A percentile compares a stretch with the other conserved stretches of the same genome.
These are phyloP conservation scores for Cyathus striatus DNA, from an alignment of 768 basidiomycete genomes.

Conservation along the genomic window DNA sequence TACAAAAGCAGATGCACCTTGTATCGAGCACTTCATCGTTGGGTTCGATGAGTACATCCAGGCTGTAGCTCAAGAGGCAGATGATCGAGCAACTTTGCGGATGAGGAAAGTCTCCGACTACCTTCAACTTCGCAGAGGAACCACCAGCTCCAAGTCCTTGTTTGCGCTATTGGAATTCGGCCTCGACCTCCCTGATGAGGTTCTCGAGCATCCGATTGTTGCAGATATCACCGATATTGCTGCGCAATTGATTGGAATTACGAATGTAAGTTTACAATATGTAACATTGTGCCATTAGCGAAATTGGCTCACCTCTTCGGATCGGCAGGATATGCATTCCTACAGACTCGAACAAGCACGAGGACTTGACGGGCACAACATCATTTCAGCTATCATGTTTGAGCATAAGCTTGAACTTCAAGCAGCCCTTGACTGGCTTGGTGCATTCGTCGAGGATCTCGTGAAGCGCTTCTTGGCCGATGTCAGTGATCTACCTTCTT, in stretches of 20 bases:
- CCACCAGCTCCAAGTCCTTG: conserved; percentile 10
- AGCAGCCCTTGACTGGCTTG: conserved; percentile 12
- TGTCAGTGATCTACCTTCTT: conserved; percentile 8
- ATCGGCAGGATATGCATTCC: conserved; percentile 14
- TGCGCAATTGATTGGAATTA: conserved; percentile 10
- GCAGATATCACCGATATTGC: conserved; percentile 7
- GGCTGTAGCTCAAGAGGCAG: conserved; percentile 12
- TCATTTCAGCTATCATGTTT: conserved; percentile 13
- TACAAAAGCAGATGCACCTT: conserved; percentile 3
- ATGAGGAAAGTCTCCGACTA: conserved; percentile 11
- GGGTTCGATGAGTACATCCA: conserved; percentile 11
- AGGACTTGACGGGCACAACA: conserved; percentile 13
- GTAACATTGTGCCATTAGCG: not conserved
- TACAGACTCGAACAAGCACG: conserved; percentile 12
- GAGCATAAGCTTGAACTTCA: conserved; percentile 9
- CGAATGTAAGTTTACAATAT: conserved; percentile 8
- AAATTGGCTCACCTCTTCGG: not conserved
- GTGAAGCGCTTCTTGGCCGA: conserved; percentile 5
- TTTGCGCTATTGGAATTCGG: conserved; percentile 11
- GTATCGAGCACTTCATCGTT: conserved; percentile 9
- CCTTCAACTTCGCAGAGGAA: conserved; percentile 11
- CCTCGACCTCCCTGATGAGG: conserved; percentile 15
- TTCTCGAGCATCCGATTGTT: conserved; percentile 12
- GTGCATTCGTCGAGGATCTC: conserved; percentile 2
- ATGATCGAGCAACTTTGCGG: conserved; percentile 6